Evolutionary conservation across 768 basidiomycete genomes (phyloP), one percentile per base, ranked within the genome.

Genomic region (Suillus weaverae): DNA sequence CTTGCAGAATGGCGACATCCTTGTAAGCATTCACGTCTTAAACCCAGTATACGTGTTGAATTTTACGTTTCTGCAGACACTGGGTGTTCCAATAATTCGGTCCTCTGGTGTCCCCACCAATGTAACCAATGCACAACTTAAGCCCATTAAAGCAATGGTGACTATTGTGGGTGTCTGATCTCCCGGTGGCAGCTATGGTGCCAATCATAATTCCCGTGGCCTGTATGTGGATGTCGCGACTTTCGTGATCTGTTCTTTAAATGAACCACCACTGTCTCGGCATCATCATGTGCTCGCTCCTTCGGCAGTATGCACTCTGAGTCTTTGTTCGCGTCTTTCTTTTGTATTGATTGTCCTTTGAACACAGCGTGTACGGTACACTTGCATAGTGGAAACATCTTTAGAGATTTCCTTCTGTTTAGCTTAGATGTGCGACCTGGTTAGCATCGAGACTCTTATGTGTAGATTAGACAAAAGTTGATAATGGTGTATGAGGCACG

Each of bases 91-190:
- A 26, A 72, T 84, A 44, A 62, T 73, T 50, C 72, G 81, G 65
- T 79, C 83, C 46, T 70, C 70, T 4, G 78, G 77, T 20, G 81
- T 81, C 4, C 77, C 81, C 6, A 67, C 69, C 10, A 71, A 80
- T 63, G 75, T 79, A 38, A 77, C 72, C n/a, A 80, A 83, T 46
- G 76, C 77, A 43, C 83, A 85, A 60, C 80, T 85, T 41, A 78
- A 71, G 41, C 80, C 83, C 33, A 75, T 85, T 46, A 77, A 82
- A 41, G 81, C 79, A 8, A 77, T 72, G 22, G 75, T 85, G 36
- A 71, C 73, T 20, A 69, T 83, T 13, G 65, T 76, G 22, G 78
- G 80, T 33, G 71, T 76, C 30, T 74, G 63, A 75, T 44, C 33
- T 33, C 30, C 32, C 32, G 26, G 38, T 8, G 33, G 61, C 61